Evolutionary conservation across 257 asterid species (phyloP).

Genomic region (Ballota nigra): DNA sequence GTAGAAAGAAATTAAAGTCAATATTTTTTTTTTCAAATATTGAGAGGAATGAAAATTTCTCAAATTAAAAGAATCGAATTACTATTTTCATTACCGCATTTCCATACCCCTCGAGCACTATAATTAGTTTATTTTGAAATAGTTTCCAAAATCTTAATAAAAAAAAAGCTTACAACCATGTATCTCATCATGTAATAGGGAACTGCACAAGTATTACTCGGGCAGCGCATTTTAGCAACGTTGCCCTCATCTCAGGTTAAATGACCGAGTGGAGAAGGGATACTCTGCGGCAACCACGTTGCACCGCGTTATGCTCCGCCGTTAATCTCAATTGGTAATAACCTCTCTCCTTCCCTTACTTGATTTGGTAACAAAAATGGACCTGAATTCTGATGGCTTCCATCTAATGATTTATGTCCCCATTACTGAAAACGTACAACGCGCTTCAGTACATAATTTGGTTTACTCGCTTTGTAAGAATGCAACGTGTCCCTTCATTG

Average conservation of each 20-base stretch:
- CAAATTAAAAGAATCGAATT: too few species aligned
- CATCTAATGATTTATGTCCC: neutral
- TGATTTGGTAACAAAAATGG: neutral
- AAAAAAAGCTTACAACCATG: neutral
- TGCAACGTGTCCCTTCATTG: neutral
- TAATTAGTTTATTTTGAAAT: too few species aligned
- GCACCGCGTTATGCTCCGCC: neutral
- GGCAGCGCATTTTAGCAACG: neutral
- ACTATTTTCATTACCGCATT: too few species aligned
- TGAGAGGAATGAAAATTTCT: too few species aligned
- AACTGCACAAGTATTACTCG: too few species aligned
- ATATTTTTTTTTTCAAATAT: too few species aligned
- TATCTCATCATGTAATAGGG: neutral
- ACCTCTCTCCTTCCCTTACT: neutral
- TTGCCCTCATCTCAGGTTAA: neutral
- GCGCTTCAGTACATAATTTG: neutral
- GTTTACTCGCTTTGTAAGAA: neutral
- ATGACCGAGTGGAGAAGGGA: neutral
- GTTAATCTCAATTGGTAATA: neutral
- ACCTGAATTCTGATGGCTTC: neutral
- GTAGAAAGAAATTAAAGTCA: too few species aligned
- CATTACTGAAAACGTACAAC: neutral
- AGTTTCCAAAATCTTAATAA: neutral
- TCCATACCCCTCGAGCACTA: too few species aligned
- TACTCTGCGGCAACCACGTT: neutral